phyloP scores from a whole-genome alignment of 257 asterid genomes.

The Penstemon davidsonii region DNA sequence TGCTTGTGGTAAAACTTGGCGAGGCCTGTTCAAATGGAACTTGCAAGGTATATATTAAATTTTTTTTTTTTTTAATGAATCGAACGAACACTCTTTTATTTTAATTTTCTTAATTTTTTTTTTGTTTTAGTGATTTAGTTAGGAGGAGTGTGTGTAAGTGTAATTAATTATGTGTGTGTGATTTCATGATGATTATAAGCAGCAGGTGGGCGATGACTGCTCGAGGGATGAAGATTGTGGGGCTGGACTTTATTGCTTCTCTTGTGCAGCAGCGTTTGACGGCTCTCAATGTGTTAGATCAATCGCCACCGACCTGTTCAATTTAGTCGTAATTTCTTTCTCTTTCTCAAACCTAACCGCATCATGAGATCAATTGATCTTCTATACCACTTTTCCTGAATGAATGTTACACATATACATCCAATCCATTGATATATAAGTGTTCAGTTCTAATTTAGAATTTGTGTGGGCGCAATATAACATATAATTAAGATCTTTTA shows the following conservation, averaged over 20 bases:
- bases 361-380: too few relatives aligned
- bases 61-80: too few relatives aligned
- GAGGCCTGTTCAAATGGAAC: conserved; percentile 41
- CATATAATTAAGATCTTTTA: too few relatives aligned
- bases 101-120: background rate
- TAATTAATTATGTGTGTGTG: background rate
- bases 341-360: background rate
- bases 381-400: too few relatives aligned
- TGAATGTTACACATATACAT: too few relatives aligned
- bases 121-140: background rate
- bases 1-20: conserved; percentile 24
- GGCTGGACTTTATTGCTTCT: conserved; percentile 54
- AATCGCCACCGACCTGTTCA: conserved; percentile 64
- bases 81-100: background rate
- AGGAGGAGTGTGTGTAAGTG: background rate
- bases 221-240: conserved; percentile 56
- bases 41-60: conserved; percentile 30
- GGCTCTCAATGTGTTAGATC: conserved; percentile 68
- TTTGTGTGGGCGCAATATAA: too few relatives aligned
- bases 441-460: too few relatives aligned
- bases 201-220: conserved; percentile 66
- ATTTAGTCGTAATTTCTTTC: conserved; percentile 47
- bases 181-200: background rate
- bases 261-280: conserved; percentile 51
- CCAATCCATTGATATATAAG: too few relatives aligned